These are phyloP conservation scores for Picea abies DNA, from an alignment of 83 land plant genomes.

Conservation along the genomic window DNA sequence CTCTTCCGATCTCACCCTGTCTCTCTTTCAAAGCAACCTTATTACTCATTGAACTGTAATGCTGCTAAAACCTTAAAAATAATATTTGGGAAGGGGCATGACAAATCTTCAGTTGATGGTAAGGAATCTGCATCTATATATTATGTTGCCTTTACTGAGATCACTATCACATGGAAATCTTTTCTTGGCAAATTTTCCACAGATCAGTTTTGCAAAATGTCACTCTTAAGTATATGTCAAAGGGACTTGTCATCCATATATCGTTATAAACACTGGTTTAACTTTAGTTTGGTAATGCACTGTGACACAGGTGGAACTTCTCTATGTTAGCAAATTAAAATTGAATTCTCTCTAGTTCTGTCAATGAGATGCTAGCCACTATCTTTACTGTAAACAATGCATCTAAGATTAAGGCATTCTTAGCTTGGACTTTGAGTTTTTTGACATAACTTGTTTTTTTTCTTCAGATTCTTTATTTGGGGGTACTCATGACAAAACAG, in stretches of 20 bases:
- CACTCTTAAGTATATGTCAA: too few relatives aligned
- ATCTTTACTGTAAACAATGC: background rate
- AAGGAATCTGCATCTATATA: background rate
- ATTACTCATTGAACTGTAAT: background rate
- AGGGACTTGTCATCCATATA: background rate
- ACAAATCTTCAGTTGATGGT: background rate
- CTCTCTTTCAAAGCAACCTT: too few relatives aligned
- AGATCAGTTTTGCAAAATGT: too few relatives aligned
- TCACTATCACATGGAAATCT: background rate
- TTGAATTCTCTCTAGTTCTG: background rate
- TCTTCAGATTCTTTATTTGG: constrained; percentile 2
- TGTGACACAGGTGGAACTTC: background rate
- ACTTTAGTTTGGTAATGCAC: background rate
- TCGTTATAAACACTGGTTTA: background rate
- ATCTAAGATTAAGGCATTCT: background rate
- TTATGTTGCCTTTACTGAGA: background rate
- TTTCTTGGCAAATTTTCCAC: too few relatives aligned
- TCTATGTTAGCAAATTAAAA: background rate
- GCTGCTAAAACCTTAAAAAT: background rate
- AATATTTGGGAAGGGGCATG: background rate
- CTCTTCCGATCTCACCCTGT: too few relatives aligned
- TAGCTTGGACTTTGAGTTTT: background rate
- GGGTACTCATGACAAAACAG: constrained; percentile 4
- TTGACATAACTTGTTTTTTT: background rate
- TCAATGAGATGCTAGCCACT: background rate